These are phyloP conservation scores for Plasmodium yoelii DNA, from an alignment of 169 alveolate genomes.

Conservation along the genomic window DNA sequence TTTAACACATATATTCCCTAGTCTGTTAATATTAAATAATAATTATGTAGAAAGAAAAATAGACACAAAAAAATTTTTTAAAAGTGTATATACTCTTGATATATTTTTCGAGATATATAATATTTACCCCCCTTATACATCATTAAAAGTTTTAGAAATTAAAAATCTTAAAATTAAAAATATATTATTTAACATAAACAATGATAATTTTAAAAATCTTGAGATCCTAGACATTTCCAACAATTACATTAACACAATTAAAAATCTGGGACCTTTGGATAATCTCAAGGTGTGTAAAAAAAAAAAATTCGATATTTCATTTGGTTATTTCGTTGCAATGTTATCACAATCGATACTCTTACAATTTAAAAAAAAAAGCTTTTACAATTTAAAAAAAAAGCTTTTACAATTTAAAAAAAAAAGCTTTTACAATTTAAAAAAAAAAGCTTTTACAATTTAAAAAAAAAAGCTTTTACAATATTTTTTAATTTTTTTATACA, in stretches of 20 bases:
- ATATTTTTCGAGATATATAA: slow-evolving; percentile 52
- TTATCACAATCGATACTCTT: neutral
- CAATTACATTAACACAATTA: slow-evolving; percentile 36
- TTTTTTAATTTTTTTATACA: too few species aligned
- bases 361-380: too few species aligned
- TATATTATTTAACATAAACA: slow-evolving; percentile 47
- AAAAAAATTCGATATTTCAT: neutral
- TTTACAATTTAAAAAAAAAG: too few species aligned
- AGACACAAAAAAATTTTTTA: slow-evolving; percentile 28
- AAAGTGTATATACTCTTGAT: slow-evolving; percentile 49
- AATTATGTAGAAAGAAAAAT: slow-evolving; percentile 17
- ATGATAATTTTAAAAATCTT: slow-evolving; percentile 32
- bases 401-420: too few species aligned
- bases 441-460: too few species aligned
- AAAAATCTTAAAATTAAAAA: slow-evolving; percentile 47
- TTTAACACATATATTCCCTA: slow-evolving; percentile 39
- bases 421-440: too few species aligned
- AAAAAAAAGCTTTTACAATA: too few species aligned
- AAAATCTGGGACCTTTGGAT: slow-evolving; percentile 58
- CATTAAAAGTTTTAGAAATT: slow-evolving; percentile 38
- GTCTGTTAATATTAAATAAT: slow-evolving; percentile 44
- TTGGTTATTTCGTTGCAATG: neutral
- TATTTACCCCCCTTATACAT: slow-evolving; percentile 59
- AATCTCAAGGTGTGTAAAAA: slow-evolving; percentile 19
- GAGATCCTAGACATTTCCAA: slow-evolving; percentile 27